Base-by-base conservation (phyloP, 129 eudicot species). In the Escallonia herrerae region DNA sequence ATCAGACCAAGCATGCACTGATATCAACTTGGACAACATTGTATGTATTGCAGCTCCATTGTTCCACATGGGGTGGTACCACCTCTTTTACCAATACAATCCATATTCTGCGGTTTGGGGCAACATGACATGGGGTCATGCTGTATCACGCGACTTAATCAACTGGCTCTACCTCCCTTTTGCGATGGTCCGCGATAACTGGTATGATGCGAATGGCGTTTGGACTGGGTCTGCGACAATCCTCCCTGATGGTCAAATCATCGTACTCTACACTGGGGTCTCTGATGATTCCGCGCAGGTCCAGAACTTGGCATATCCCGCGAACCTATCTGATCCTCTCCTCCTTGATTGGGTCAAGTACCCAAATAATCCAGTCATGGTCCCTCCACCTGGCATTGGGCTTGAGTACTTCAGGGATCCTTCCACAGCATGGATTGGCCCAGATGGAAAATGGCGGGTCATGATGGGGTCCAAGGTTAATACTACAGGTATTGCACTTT, bases 211-310 rank as follows among this genome's bases (percentile, higher is more conserved):
- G 15, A 83, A 86, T 43, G 95, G 97, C 8, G 97, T 90, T 4
- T 90, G 95, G 95, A 90, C 97, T 0, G 97, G 97, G 1, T 90
- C 97, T 2, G 97, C 95, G 63, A 87, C 97, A 43, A 79, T 87
- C 69, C 86, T 84, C 54, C 82, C 91, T 0, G 82, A 90, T 13
- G 97, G 90, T 37, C 71, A 82, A 40, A 75, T 90, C 8, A 73
- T 87, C 52, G 82, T 90, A 67, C 75, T 90, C 33, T 90, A 86
- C 77, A 90, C 97, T 5, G 95, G 97, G 2, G 82, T 87, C 49
- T 82, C 95, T 51, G 84, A 86, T 37, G 87, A 83, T 9, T 77
- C 89, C 0, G 87, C 80, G 52, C 95, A 90, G 51, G 95, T 90
- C 52, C 97, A 90, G 74, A 90, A 86, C 65, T 70, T 90, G 3